Percentiles rank a stretch among this genome's conserved stretches.
Conservation (phyloP, 768 basidiomycete genomes). For the Floccularia luteovirens region DNA sequence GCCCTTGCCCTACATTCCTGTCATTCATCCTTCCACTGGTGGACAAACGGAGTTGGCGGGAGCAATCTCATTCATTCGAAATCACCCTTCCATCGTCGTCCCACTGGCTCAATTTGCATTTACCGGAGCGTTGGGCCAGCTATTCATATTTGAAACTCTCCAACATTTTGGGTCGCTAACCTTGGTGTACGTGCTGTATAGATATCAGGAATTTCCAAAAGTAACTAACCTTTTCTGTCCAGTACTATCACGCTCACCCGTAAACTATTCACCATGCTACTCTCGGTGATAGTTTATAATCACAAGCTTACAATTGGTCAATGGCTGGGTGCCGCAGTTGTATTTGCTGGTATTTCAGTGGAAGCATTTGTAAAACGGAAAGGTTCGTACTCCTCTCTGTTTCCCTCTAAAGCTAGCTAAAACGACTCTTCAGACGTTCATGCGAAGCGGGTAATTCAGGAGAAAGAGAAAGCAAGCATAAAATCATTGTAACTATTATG, state of each 20-base stretch:
- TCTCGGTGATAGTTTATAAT: slow-evolving; percentile 89
- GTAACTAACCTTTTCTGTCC: slow-evolving; percentile 8
- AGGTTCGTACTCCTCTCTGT: slow-evolving; percentile 37
- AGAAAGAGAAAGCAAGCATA: slow-evolving; percentile 79
- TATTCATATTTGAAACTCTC: slow-evolving; percentile 96
- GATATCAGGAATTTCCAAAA: background rate
- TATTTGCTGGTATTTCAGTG: slow-evolving; percentile 92
- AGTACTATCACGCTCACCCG: slow-evolving; percentile 94
- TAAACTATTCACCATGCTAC: slow-evolving; percentile 96
- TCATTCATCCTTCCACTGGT: slow-evolving; percentile 62
- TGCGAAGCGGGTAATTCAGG: slow-evolving; percentile 69
- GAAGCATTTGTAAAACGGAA: slow-evolving; percentile 89
- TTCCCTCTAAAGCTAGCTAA: slow-evolving; percentile 5
- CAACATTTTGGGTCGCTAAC: slow-evolving; percentile 89
- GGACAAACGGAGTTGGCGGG: slow-evolving; percentile 55
- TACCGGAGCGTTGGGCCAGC: slow-evolving; percentile 89
- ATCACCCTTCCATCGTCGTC: slow-evolving; percentile 65
- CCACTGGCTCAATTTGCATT: slow-evolving; percentile 82
- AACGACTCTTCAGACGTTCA: slow-evolving; percentile 54
- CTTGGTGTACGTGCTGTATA: slow-evolving; percentile 48
- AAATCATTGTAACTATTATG: slow-evolving; percentile 76
- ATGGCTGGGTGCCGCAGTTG: slow-evolving; percentile 87
- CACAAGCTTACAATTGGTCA: slow-evolving; percentile 81
- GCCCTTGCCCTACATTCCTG: slow-evolving; percentile 76
- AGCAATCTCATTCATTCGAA: slow-evolving; percentile 66